A percentile compares a stretch with the other conserved stretches of the same genome.
phyloP scores from a whole-genome alignment of 768 basidiomycete species.

The Leucocoprinus sp. region DNA sequence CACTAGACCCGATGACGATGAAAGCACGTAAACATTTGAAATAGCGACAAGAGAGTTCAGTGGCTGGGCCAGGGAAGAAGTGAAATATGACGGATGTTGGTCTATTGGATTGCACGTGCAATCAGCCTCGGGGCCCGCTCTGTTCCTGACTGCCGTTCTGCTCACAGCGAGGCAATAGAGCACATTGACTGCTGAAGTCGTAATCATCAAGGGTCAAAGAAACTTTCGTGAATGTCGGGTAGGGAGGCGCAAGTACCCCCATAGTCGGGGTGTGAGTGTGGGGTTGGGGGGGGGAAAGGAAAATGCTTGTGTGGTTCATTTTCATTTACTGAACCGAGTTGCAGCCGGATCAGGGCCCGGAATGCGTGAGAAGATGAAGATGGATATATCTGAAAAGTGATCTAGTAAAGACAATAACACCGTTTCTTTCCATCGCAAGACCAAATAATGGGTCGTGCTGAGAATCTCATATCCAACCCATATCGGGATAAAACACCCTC shows the following conservation, averaged over 20 bases:
- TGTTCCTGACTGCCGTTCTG: too few relatives aligned
- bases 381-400: slow-evolving; percentile 20
- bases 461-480: slow-evolving; percentile 16
- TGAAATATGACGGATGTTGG: too few relatives aligned
- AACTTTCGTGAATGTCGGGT: slow-evolving; percentile 18
- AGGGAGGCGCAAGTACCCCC: neutral
- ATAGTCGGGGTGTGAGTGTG: neutral
- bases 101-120: too few relatives aligned
- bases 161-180: neutral
- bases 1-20: too few relatives aligned
- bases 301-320: neutral
- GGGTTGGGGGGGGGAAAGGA: too few relatives aligned
- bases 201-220: slow-evolving; percentile 21
- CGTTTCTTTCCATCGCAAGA: slow-evolving; percentile 27
- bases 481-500: slow-evolving; percentile 32
- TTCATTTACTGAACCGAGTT: neutral
- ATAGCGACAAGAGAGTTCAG: too few relatives aligned
- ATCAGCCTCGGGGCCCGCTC: too few relatives aligned
- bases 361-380: slow-evolving; percentile 1
- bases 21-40: too few relatives aligned
- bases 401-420: slow-evolving; percentile 39
- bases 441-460: slow-evolving; percentile 27
- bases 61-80: too few relatives aligned
- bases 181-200: slow-evolving; percentile 16
- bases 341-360: slow-evolving; percentile 4